Evolutionary conservation across 192 early-diverging fungal species (phyloP).

Genomic region (Dissophora globulifera): DNA sequence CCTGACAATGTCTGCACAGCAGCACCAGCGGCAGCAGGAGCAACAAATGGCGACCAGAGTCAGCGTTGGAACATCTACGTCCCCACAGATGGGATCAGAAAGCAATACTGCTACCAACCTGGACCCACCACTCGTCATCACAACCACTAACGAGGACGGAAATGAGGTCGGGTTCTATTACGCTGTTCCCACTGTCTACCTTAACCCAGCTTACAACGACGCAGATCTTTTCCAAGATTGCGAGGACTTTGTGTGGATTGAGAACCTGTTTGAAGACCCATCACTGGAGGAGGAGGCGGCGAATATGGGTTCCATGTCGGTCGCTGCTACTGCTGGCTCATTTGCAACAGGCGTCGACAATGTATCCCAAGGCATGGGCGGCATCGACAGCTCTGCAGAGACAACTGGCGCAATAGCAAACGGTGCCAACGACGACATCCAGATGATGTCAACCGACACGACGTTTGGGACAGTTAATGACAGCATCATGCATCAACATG

Average conservation of each 20-base stretch:
- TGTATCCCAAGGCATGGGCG: neutral
- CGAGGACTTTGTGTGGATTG: constrained; percentile 52
- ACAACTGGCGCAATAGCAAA: neutral
- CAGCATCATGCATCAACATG: too few relatives aligned
- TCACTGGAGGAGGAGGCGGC: constrained; percentile 39
- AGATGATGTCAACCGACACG: neutral
- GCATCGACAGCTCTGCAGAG: too few relatives aligned
- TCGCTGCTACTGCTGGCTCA: constrained; percentile 35
- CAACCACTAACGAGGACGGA: constrained; percentile 48
- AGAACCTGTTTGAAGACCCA: constrained; percentile 50
- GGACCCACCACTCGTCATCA: constrained; percentile 46
- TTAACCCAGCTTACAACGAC: constrained; percentile 48
- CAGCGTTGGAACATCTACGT: constrained; percentile 41
- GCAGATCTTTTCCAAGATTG: constrained; percentile 50
- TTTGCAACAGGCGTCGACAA: neutral
- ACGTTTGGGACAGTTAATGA: neutral
- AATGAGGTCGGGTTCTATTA: constrained; percentile 52
- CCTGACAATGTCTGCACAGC: constrained; percentile 25
- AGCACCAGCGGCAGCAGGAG: constrained; percentile 12
- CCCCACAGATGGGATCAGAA: constrained; percentile 31
- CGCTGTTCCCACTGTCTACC: constrained; percentile 34
- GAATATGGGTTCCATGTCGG: constrained; percentile 43
- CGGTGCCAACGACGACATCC: constrained; percentile 1
- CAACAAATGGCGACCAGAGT: constrained; percentile 8
- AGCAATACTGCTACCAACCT: neutral